Evolutionary conservation across 139 green algal genomes (phyloP).

Genomic region (Coelastrella sp.): DNA sequence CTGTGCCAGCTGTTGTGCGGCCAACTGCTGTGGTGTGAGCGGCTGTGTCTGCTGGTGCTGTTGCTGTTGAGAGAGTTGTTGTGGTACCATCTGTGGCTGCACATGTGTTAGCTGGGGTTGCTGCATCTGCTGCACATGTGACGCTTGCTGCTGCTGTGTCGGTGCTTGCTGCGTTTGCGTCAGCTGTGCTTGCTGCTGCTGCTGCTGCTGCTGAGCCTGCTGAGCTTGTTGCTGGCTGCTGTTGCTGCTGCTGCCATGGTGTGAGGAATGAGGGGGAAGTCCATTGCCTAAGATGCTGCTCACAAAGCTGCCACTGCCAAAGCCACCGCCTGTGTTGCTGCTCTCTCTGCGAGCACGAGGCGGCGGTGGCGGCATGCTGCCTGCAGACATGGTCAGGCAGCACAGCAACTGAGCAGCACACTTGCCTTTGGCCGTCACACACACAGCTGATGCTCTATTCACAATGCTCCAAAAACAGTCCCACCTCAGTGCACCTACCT

Average conservation of each 20-base stretch:
- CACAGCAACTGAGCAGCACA: no score
- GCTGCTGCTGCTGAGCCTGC: background rate
- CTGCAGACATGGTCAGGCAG: background rate
- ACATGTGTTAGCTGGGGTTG: background rate
- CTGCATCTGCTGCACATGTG: background rate
- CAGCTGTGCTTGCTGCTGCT: slow-evolving; percentile 9
- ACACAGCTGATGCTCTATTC: background rate
- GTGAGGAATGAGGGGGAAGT: background rate
- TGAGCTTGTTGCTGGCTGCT: background rate
- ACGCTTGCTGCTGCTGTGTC: background rate
- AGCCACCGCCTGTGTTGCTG: slow-evolving; percentile 11
- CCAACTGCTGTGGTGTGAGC: background rate
- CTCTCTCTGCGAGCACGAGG: background rate
- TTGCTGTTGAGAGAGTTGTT: background rate
- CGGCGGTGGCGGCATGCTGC: slow-evolving; percentile 39
- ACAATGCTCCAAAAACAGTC: background rate
- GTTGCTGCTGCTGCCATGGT: slow-evolving; percentile 15
- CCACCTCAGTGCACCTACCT: background rate
- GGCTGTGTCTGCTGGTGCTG: background rate
- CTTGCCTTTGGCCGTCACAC: background rate
- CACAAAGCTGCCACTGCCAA: slow-evolving; percentile 36
- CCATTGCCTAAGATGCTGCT: slow-evolving; percentile 17
- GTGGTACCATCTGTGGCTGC: background rate
- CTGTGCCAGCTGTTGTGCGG: slow-evolving; percentile 29
- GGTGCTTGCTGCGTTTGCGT: background rate